A percentile compares a stretch with the other conserved stretches of the same genome.
These are phyloP conservation scores for Anthostomella pinea DNA, from an alignment of 2,329 filamentous ascomycete genomes.

Conservation along the genomic window DNA sequence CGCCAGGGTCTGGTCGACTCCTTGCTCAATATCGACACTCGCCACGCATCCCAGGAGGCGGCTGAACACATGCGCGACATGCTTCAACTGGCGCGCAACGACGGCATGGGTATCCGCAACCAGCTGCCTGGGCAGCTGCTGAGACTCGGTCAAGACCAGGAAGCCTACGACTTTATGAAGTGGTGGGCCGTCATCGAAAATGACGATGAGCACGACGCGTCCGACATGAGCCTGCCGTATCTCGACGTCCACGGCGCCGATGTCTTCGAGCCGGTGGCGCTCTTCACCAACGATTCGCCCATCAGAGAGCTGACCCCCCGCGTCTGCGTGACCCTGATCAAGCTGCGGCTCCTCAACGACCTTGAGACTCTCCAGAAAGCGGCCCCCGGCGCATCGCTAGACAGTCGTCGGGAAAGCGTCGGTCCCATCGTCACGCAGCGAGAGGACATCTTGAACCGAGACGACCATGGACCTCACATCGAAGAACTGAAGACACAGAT, in stretches of 20 bases:
- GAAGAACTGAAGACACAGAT: no score
- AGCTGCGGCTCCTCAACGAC: no score
- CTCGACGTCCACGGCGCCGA: constrained; percentile 17
- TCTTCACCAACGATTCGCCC: no score
- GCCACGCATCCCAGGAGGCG: constrained; percentile 25
- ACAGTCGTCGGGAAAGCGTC: no score
- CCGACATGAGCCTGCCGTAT: constrained; percentile 15
- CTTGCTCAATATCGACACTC: constrained; percentile 30
- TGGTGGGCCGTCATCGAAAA: constrained; percentile 37
- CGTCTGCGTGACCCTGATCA: no score
- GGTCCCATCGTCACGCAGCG: no score
- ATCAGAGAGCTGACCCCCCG: no score
- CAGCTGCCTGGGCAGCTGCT: constrained; percentile 26
- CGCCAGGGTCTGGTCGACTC: constrained; percentile 27
- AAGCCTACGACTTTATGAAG: constrained; percentile 46
- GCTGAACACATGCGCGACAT: constrained; percentile 18
- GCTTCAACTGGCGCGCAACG: constrained; percentile 20
- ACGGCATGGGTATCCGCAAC: constrained; percentile 21
- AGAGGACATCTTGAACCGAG: no score
- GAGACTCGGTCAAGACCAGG: constrained; percentile 32
- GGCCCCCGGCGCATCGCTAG: no score
- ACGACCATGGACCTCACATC: no score
- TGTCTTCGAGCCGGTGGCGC: constrained; percentile 15
- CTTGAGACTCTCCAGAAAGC: no score
- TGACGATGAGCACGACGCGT: constrained; percentile 12